A percentile compares a stretch with the other conserved stretches of the same genome.
These are phyloP conservation scores for Sporothrix protearum DNA, from an alignment of 2,329 filamentous ascomycete genomes.

Conservation along the genomic window DNA sequence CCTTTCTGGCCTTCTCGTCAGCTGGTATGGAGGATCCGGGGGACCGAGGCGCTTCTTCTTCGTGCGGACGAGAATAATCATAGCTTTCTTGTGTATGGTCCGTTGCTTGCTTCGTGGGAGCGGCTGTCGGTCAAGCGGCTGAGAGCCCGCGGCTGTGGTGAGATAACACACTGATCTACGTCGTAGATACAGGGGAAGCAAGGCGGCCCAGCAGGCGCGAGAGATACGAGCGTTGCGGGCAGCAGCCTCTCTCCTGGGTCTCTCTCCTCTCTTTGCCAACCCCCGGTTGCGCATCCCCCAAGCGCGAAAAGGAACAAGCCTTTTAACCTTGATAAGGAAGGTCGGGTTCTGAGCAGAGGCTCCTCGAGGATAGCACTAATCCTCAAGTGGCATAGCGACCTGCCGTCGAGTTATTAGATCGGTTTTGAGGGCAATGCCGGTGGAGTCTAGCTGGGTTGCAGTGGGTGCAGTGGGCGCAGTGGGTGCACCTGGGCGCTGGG, in stretches of 20 bases:
- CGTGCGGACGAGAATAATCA: neutral
- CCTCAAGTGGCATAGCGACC: conserved; percentile 7
- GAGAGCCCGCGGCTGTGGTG: neutral
- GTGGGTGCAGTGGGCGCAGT: neutral
- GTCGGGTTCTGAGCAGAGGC: neutral
- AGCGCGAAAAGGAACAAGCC: conserved; percentile 5
- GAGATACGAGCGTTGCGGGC: neutral
- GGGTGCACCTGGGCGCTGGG: conserved; percentile 1
- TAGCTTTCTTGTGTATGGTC: neutral
- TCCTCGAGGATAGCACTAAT: neutral
- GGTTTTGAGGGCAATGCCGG: neutral
- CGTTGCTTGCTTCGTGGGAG: neutral
- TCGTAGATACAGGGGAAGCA: neutral
- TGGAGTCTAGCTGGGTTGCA: neutral
- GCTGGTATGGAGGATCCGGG: neutral
- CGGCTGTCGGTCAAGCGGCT: conserved; percentile 10
- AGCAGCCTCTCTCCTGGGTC: neutral
- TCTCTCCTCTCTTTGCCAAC: neutral
- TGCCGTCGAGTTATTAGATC: conserved; percentile 21
- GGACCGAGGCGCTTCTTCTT: neutral
- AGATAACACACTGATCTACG: neutral
- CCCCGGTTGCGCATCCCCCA: conserved; percentile 8
- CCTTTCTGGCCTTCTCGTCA: neutral
- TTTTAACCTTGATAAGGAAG: conserved; percentile 23
- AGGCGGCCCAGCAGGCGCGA: neutral